These are phyloP conservation scores for Silybum marianum DNA, from an alignment of 129 eudicot species.

Conservation along the genomic window DNA sequence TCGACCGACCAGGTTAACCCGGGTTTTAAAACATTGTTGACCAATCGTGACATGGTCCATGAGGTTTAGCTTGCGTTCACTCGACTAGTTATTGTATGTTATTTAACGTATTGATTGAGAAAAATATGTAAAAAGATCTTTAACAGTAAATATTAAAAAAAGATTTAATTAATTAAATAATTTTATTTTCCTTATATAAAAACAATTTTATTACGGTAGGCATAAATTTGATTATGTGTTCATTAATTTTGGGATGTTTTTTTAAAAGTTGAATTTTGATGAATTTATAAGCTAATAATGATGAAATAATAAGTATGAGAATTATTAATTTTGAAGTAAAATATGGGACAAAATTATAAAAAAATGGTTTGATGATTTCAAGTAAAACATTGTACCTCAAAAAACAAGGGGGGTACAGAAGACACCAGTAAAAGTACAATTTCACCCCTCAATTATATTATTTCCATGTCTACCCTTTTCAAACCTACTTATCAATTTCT, in stretches of 20 bases:
- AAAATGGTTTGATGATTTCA: background rate
- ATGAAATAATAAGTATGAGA: background rate
- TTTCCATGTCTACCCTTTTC: background rate
- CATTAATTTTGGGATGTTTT: background rate
- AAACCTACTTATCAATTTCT: background rate
- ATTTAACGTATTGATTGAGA: too few relatives aligned
- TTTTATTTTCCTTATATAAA: background rate
- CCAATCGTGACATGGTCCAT: too few relatives aligned
- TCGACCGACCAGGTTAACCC: too few relatives aligned
- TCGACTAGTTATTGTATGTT: too few relatives aligned
- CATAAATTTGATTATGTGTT: background rate
- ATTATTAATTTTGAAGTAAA: background rate
- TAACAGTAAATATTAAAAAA: too few relatives aligned
- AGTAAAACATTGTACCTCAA: conserved; percentile 20
- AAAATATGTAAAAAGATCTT: too few relatives aligned
- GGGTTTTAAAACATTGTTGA: too few relatives aligned
- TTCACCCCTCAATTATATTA: background rate
- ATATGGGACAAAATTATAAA: background rate
- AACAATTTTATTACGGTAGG: background rate
- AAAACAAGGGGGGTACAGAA: conserved; percentile 15
- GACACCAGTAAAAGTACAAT: conserved; percentile 19
- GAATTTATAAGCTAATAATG: too few relatives aligned
- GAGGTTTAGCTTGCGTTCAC: too few relatives aligned
- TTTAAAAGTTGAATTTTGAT: background rate
- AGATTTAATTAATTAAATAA: too few relatives aligned